A percentile compares a stretch with the other conserved stretches of the same genome.
These are phyloP conservation scores for Alternaria tenuissima DNA, from an alignment of 2,329 filamentous ascomycete genomes.

Conservation along the genomic window DNA sequence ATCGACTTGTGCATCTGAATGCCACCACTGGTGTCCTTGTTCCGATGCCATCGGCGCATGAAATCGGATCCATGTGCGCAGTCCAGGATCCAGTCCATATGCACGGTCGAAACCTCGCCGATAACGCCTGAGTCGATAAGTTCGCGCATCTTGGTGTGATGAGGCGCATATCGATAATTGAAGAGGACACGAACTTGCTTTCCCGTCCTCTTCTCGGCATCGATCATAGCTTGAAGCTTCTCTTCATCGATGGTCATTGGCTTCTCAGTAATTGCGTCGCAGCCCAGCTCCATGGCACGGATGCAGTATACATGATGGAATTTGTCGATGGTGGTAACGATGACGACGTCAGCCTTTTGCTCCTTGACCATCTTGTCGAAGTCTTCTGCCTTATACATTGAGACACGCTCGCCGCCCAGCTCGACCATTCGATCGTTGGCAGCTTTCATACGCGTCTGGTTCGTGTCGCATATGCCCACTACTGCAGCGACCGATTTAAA, in stretches of 20 bases:
- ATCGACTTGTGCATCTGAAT: constrained; percentile 69
- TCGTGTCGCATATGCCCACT: constrained; percentile 67
- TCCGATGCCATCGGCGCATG: constrained; percentile 70
- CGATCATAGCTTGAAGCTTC: constrained; percentile 63
- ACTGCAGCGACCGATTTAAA: constrained; percentile 61
- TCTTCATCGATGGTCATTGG: constrained; percentile 70
- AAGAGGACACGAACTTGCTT: constrained; percentile 65
- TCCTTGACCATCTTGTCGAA: constrained; percentile 68
- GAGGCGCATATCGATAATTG: constrained; percentile 71
- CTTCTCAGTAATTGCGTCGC: constrained; percentile 69
- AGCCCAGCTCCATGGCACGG: constrained; percentile 66
- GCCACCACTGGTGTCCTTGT: constrained; percentile 67
- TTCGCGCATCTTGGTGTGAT: constrained; percentile 68
- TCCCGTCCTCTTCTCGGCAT: constrained; percentile 62
- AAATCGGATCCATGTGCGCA: constrained; percentile 69
- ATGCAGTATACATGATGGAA: constrained; percentile 69
- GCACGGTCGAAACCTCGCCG: constrained; percentile 63
- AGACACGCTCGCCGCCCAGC: constrained; percentile 59
- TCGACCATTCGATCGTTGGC: constrained; percentile 61
- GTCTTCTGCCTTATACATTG: constrained; percentile 62
- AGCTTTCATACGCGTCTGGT: constrained; percentile 66
- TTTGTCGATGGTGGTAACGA: constrained; percentile 69
- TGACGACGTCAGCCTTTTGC: constrained; percentile 66
- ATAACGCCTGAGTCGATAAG: constrained; percentile 64
- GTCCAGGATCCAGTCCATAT: constrained; percentile 71